phyloP scores from a whole-genome alignment of 495 filamentous ascomycete species.

The Hypoxylon lenormandii region DNA sequence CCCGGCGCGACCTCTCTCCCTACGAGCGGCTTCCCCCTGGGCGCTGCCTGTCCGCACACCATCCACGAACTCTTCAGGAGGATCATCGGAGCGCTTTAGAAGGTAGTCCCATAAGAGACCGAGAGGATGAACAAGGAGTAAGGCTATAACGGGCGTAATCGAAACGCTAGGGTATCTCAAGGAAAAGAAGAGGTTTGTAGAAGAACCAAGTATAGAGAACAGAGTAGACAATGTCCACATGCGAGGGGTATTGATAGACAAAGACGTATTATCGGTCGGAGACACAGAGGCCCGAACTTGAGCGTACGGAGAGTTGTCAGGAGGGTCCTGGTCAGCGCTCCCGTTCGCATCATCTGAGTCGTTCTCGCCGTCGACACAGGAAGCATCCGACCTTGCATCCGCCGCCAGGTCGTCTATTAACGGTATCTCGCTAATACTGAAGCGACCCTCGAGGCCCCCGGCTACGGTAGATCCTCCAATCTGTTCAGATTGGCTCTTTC shows the following conservation, averaged over 20 bases:
- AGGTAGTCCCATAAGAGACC: slow-evolving; percentile 80
- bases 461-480: slow-evolving; percentile 58
- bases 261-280: slow-evolving; percentile 74
- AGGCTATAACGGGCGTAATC: slow-evolving; percentile 84
- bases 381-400: slow-evolving; percentile 43
- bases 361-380: slow-evolving; percentile 43
- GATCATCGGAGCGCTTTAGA: slow-evolving; percentile 72
- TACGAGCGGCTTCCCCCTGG: slow-evolving; percentile 33
- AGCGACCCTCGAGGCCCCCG: slow-evolving; percentile 61
- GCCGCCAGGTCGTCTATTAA: slow-evolving; percentile 53
- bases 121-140: slow-evolving; percentile 83
- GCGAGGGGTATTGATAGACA: slow-evolving; percentile 86
- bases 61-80: slow-evolving; percentile 69
- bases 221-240: slow-evolving; percentile 85
- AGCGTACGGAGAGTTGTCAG: slow-evolving; percentile 74
- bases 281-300: slow-evolving; percentile 83
- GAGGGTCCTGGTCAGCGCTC: slow-evolving; percentile 62
- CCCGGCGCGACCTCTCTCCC: slow-evolving; percentile 51
- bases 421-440: slow-evolving; percentile 57
- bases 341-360: slow-evolving; percentile 49
- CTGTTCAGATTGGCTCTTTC: slow-evolving; percentile 54
- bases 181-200: slow-evolving; percentile 85
- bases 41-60: slow-evolving; percentile 55
- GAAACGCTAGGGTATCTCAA: slow-evolving; percentile 86
- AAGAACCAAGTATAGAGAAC: slow-evolving; percentile 82